phyloP scores from a whole-genome alignment of 345 rosid genomes.

The Hibiscus tridactylites region DNA sequence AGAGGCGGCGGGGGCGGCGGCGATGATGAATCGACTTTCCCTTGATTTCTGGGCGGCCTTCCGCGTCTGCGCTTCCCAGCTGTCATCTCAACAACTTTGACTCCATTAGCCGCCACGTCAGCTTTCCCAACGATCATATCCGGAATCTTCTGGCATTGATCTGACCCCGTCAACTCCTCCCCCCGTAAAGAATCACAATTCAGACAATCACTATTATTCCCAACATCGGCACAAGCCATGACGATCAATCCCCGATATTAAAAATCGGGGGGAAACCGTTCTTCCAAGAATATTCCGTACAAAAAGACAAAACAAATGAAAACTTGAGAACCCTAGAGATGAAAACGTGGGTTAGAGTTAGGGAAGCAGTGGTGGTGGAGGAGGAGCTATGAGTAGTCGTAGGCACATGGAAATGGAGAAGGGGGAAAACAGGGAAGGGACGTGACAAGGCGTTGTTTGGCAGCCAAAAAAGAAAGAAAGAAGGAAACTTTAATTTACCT shows the following conservation, averaged over 20 bases:
- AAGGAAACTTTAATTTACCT: not conserved
- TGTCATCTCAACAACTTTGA: conserved; percentile 16
- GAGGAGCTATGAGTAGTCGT: conserved; percentile 17
- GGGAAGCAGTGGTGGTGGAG: conserved; percentile 8
- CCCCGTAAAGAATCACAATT: conserved; percentile 19
- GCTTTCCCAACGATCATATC: conserved; percentile 26
- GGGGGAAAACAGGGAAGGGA: conserved; percentile 11
- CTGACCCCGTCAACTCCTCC: conserved; percentile 39
- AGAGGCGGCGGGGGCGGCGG: not conserved
- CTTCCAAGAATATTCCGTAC: not conserved
- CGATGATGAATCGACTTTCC: conserved; percentile 9
- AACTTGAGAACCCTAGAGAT: conserved; percentile 53
- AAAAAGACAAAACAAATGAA: not conserved
- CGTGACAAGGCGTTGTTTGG: conserved; percentile 31
- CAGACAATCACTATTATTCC: conserved; percentile 1
- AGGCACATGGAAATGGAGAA: conserved; percentile 29
- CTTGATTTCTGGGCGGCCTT: conserved; percentile 51
- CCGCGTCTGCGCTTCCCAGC: conserved; percentile 62
- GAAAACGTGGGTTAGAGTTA: conserved; percentile 18
- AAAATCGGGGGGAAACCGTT: not conserved
- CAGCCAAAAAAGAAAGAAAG: not conserved
- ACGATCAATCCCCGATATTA: conserved; percentile 14
- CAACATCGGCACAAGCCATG: not conserved
- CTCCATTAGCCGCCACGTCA: conserved; percentile 8
- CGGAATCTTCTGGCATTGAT: conserved; percentile 43